Evolutionary conservation across 352 stramenopile species (phyloP).

Genomic region (Pythium sukuiense): DNA sequence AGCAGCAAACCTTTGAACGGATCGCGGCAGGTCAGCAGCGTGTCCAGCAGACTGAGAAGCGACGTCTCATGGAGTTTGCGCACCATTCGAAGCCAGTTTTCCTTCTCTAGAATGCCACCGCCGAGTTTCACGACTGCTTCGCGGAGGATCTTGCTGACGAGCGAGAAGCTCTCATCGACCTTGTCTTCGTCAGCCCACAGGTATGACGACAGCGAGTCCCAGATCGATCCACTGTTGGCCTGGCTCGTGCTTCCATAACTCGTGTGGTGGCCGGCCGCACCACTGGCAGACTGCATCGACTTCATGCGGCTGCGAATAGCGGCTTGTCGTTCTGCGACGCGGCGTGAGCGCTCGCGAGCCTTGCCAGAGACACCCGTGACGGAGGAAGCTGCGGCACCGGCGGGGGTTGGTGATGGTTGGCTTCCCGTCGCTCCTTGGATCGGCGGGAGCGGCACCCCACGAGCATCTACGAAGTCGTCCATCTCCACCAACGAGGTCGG

Average conservation of each 20-base stretch:
- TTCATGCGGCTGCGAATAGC: slow-evolving; percentile 83
- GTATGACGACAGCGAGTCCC: slow-evolving; percentile 83
- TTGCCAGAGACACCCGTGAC: slow-evolving; percentile 71
- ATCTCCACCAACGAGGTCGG: slow-evolving; percentile 87
- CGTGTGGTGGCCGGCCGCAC: slow-evolving; percentile 39
- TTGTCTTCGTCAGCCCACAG: slow-evolving; percentile 85
- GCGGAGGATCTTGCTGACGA: slow-evolving; percentile 78
- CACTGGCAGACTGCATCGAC: slow-evolving; percentile 60
- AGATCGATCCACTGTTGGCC: slow-evolving; percentile 55
- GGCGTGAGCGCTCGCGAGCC: slow-evolving; percentile 71
- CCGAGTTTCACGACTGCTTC: slow-evolving; percentile 72
- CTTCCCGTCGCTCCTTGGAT: slow-evolving; percentile 40
- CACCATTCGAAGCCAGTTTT: slow-evolving; percentile 85
- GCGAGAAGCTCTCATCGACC: slow-evolving; percentile 73
- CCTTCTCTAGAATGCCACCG: slow-evolving; percentile 76
- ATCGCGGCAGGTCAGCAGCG: slow-evolving; percentile 69
- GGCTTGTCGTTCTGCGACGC: slow-evolving; percentile 77
- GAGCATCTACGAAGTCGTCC: slow-evolving; percentile 86
- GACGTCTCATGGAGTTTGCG: slow-evolving; percentile 70
- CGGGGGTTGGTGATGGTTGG: slow-evolving; percentile 16
- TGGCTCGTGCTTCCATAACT: slow-evolving; percentile 16
- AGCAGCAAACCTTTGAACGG: slow-evolving; percentile 79
- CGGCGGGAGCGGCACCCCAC: slow-evolving; percentile 75
- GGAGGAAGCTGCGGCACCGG: slow-evolving; percentile 17
- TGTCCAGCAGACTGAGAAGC: slow-evolving; percentile 68